Conservation (phyloP, 768 basidiomycete genomes). For the Boletus reticulatus region DNA sequence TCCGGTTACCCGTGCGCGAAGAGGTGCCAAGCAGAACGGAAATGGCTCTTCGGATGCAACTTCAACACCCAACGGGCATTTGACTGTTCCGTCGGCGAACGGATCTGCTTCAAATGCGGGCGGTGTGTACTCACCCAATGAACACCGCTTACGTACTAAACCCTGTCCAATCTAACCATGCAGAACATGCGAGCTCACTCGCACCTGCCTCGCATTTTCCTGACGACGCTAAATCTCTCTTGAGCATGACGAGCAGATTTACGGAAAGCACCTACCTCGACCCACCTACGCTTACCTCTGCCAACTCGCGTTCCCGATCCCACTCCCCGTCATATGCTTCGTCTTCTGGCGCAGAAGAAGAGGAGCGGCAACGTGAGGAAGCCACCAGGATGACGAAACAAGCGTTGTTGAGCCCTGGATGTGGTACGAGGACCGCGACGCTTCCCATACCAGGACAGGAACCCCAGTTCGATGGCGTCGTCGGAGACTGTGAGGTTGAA, state of each 20-base stretch:
- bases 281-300: constrained; percentile 18
- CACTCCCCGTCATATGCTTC: constrained; percentile 14
- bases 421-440: constrained; percentile 30
- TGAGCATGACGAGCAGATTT: constrained; percentile 28
- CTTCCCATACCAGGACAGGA: constrained; percentile 26
- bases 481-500: constrained; percentile 25
- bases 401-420: constrained; percentile 21
- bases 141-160: constrained; percentile 10
- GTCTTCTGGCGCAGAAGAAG: constrained; percentile 21
- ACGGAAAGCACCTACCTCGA: constrained; percentile 29
- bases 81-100: constrained; percentile 4
- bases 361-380: constrained; percentile 24
- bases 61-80: background rate
- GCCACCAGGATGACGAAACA: constrained; percentile 18
- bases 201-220: constrained; percentile 16
- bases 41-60: background rate
- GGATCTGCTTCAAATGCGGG: constrained; percentile 12
- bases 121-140: constrained; percentile 20
- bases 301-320: constrained; percentile 19
- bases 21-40: constrained; percentile 5
- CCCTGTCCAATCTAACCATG: background rate
- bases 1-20: constrained; percentile 4
- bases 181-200: constrained; percentile 16
- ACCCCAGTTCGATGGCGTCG: background rate
- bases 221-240: constrained; percentile 28